These are phyloP conservation scores for Arachnomyces sp. DNA, from an alignment of 2,329 filamentous ascomycete genomes.

Conservation along the genomic window DNA sequence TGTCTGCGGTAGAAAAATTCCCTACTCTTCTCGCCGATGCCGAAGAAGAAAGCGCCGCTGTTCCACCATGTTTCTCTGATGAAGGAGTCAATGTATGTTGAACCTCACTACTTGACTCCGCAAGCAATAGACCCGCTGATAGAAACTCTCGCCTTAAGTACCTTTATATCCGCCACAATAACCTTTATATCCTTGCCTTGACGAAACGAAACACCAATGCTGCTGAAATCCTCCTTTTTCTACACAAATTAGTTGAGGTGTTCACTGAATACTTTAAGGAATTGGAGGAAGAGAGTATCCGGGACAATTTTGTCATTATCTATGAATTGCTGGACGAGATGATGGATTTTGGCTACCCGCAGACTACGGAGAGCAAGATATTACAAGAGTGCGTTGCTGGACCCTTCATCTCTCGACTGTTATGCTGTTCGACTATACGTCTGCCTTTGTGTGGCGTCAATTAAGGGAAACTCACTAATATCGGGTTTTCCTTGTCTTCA, in stretches of 20 bases:
- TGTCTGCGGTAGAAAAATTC: constrained; percentile 98
- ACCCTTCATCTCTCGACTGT: neutral
- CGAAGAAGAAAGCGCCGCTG: constrained; percentile 96
- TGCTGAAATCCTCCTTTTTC: constrained; percentile 93
- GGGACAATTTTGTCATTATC: constrained; percentile 98
- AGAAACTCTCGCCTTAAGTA: constrained; percentile 52
- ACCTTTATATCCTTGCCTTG: constrained; percentile 93
- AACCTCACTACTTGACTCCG: neutral
- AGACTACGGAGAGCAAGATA: constrained; percentile 98
- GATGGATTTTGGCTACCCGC: constrained; percentile 99
- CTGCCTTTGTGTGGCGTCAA: neutral
- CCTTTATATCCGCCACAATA: constrained; percentile 98
- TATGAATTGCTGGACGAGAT: constrained; percentile 98
- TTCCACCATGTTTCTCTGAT: constrained; percentile 94
- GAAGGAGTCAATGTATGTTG: constrained; percentile 89
- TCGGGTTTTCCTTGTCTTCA: constrained; percentile 18
- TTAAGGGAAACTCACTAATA: constrained; percentile 4
- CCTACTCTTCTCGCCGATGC: constrained; percentile 92
- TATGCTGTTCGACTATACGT: neutral
- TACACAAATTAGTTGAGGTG: constrained; percentile 96
- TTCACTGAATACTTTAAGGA: constrained; percentile 99
- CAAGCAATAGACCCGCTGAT: neutral
- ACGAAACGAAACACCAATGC: constrained; percentile 99
- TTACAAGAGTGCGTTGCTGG: constrained; percentile 62
- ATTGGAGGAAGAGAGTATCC: constrained; percentile 94